Base-by-base conservation (phyloP, 163 green algal genomes). In the Picocystis sp. region DNA sequence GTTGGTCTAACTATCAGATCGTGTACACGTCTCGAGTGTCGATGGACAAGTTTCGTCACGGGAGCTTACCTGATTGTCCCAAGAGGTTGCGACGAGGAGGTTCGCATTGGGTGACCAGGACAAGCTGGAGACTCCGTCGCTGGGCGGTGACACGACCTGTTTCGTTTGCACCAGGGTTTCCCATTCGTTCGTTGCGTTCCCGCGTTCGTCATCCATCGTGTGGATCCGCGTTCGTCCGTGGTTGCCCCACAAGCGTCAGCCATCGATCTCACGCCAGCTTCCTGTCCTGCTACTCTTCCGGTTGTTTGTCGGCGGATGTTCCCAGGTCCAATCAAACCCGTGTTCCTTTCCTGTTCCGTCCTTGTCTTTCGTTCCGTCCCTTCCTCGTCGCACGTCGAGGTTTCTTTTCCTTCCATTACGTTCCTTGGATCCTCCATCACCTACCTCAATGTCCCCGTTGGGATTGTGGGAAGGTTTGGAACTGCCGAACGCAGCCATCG, bases 41-140 rank as follows among this genome's bases (percentile, higher is more conserved):
- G 8, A 29, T 22, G 6, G 21, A 11, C 24, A 58, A 21, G 22
- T 12, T 24, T 56, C 9, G 45, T 10, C 60, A 22, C 8, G 3
- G 12, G 11, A 9, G 2, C 59, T 46, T 21, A 65, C 81, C 50
- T 84, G 80, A 52, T 83, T 82, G 61, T 93, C 86, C 88, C 88
- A 97, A 1, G 74, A 91, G 0, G 85, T 93, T 10, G 82, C 82
- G 2, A 87, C 72, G 10, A 97, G 72, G 41, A 79, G 71, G 65
- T 96, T 94, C 41, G 80, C 75, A 13, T 60, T 62, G 6, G 88
- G 86, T 56, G 76, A 92, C 54, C 87, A 97, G 14, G 45, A 57
- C 3, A 97, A 19, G 63, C 72, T 87, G 48, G 68, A 80, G 12
- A 97, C 78, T n/a, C 81, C 76, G 57, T 97, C 88, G 6, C 62